A percentile compares a stretch with the other conserved stretches of the same genome.
Conservation (phyloP, 2,329 filamentous ascomycete genomes). For the Epichloe brachyelytri region DNA sequence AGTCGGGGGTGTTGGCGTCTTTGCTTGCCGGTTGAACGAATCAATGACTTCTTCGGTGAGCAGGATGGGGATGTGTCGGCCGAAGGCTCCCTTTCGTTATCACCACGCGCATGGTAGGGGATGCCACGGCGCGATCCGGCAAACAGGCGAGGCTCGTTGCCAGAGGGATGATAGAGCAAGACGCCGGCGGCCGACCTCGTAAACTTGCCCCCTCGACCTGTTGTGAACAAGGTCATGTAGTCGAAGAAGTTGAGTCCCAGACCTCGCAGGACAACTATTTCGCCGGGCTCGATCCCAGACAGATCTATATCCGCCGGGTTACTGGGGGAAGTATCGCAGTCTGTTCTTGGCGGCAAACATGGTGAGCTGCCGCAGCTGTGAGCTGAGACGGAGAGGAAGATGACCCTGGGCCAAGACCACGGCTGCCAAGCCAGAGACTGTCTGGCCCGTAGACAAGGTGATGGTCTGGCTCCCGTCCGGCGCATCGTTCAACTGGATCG, state of each 20-base stretch:
- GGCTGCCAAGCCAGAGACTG: neutral
- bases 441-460: neutral
- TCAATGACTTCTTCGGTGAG: slow-evolving; percentile 1
- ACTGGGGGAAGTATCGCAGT: neutral
- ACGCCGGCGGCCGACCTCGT: neutral
- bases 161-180: neutral
- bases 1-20: neutral
- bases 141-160: slow-evolving; percentile 3
- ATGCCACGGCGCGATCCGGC: slow-evolving; percentile 5
- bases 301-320: slow-evolving; percentile 5
- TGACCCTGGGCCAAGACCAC: slow-evolving; percentile 4
- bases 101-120: slow-evolving; percentile 5
- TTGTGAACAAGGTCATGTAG: slow-evolving; percentile 3
- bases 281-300: neutral
- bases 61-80: slow-evolving; percentile 1
- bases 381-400: neutral
- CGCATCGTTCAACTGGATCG: neutral
- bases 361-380: slow-evolving; percentile 1
- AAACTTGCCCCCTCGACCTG: slow-evolving; percentile 1
- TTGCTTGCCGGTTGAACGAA: neutral
- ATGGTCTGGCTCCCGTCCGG: slow-evolving; percentile 2
- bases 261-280: neutral
- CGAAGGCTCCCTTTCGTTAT: slow-evolving; percentile 4
- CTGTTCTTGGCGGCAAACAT: neutral
- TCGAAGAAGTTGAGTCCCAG: slow-evolving; percentile 6